Evolutionary conservation across 176 grass and related monocot species (phyloP), one percentile per base, ranked within the genome.

Genomic region (Alloteropsis semialata): DNA sequence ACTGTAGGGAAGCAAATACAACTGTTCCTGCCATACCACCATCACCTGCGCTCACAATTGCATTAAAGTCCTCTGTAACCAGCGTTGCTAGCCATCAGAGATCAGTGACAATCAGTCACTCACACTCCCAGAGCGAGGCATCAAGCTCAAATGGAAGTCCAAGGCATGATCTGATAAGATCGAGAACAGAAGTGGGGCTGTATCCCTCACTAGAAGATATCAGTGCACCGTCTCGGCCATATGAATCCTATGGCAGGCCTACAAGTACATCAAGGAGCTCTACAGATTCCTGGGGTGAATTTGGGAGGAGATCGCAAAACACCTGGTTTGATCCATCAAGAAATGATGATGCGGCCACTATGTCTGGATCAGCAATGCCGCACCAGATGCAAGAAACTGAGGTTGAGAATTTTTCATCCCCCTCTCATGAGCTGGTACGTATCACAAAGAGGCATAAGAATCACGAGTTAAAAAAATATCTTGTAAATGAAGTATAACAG

Each of bases 1-100:
- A 12, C 17, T 81, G 85, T 49, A 95, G 93, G 82, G 93, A 86
- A 24, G 85, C 85, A 65, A 76, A 75, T 49, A 85, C 78, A 75
- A 59, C 82, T 14, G 39, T 87, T 69, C 69, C 72, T 38, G 60
- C 54, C 18, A 88, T 85, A 83, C 76, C 49, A 42, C 63, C 82
- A 46, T 88, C 90, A 45, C 90, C 79, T 28, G 62, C 61, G 13
- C 45, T 43, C 48, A 86, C 84, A 13, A 42, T 71, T 42, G 72
- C 84, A 72, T 83, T 85, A 55, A 37, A 30, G 6, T 81, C 78
- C 28, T 67, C 89, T 54, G 67, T 72, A 51, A 81, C 5, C 28
- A 95, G 84, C 69, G 33, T 74, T 45, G 88, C 67, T 6, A 88
- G 82, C 75, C 43, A 38, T 62, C 77, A 64, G 43, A 84, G 65